Evolutionary conservation across 2,329 filamentous ascomycete genomes (phyloP).

Genomic region (Teratosphaeria nubilosa): DNA sequence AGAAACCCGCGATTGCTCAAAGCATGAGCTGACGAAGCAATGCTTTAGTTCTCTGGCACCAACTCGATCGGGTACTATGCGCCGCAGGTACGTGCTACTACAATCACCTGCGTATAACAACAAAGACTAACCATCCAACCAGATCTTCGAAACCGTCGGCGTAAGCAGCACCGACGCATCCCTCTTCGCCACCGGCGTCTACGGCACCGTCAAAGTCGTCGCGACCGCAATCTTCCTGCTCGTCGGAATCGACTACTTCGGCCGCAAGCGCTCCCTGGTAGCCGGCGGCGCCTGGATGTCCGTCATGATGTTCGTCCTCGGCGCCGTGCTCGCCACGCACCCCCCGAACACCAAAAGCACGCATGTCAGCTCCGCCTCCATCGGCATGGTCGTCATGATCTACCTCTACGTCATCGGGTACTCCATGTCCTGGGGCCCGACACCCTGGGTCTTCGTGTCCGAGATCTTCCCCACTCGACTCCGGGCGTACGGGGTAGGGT

Average conservation of each 20-base stretch:
- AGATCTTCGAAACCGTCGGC: constrained; percentile 34
- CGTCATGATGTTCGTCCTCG: constrained; percentile 35
- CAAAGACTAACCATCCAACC: background rate
- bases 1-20: constrained; percentile 19
- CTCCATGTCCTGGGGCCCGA: constrained; percentile 37
- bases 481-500: constrained; percentile 47
- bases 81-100: constrained; percentile 21
- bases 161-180: constrained; percentile 28
- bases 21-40: constrained; percentile 7
- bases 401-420: constrained; percentile 41
- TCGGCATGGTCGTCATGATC: constrained; percentile 40
- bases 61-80: constrained; percentile 33
- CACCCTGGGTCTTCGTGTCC: constrained; percentile 32
- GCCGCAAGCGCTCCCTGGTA: constrained; percentile 36
- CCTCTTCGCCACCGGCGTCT: constrained; percentile 38
- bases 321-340: constrained; percentile 29
- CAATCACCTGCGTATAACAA: background rate
- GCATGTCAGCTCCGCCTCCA: constrained; percentile 49
- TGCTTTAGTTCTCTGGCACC: constrained; percentile 24
- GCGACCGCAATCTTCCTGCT: constrained; percentile 34
- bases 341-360: constrained; percentile 50
- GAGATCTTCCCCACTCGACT: constrained; percentile 30
- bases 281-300: constrained; percentile 34
- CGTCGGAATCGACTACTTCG: constrained; percentile 36
- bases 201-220: constrained; percentile 38